Conservation (phyloP, 2,329 filamentous ascomycete genomes). For the Colletotrichum scovillei region DNA sequence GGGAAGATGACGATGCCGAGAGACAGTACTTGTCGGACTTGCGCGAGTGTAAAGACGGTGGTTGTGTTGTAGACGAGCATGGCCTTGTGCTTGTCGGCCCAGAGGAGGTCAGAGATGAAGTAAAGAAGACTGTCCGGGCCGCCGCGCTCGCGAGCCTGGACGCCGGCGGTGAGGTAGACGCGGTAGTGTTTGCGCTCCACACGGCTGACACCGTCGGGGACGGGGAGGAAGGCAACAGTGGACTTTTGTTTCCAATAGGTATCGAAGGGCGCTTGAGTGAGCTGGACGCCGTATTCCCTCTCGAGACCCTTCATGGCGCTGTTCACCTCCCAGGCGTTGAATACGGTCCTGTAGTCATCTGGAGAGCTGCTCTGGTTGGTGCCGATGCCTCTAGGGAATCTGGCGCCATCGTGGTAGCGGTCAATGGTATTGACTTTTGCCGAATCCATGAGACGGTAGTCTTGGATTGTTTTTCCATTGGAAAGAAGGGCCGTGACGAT, state of each 20-base stretch:
- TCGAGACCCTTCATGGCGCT: slow-evolving; percentile 56
- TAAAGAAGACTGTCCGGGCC: slow-evolving; percentile 67
- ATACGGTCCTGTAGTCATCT: slow-evolving; percentile 53
- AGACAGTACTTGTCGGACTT: slow-evolving; percentile 62
- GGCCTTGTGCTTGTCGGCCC: slow-evolving; percentile 58
- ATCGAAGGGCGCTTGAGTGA: slow-evolving; percentile 53
- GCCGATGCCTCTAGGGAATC: slow-evolving; percentile 45
- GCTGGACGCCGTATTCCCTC: slow-evolving; percentile 49
- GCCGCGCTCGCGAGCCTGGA: slow-evolving; percentile 69
- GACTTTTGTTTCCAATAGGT: slow-evolving; percentile 54
- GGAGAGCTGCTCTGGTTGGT: slow-evolving; percentile 29
- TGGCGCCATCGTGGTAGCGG: slow-evolving; percentile 51
- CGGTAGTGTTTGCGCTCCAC: slow-evolving; percentile 45
- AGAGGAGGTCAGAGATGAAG: slow-evolving; percentile 67
- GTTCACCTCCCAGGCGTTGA: slow-evolving; percentile 57
- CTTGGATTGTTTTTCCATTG: neutral
- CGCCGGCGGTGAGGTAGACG: slow-evolving; percentile 62
- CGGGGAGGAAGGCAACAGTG: slow-evolving; percentile 49
- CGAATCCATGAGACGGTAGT: neutral
- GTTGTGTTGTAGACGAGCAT: slow-evolving; percentile 61
- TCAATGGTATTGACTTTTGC: slow-evolving; percentile 53
- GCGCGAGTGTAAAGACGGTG: slow-evolving; percentile 59
- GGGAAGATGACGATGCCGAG: slow-evolving; percentile 64
- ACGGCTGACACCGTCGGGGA: slow-evolving; percentile 35
- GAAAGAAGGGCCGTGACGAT: neutral